Conservation (phyloP, 768 basidiomycete genomes). For the Gloeostereum incarnatum region DNA sequence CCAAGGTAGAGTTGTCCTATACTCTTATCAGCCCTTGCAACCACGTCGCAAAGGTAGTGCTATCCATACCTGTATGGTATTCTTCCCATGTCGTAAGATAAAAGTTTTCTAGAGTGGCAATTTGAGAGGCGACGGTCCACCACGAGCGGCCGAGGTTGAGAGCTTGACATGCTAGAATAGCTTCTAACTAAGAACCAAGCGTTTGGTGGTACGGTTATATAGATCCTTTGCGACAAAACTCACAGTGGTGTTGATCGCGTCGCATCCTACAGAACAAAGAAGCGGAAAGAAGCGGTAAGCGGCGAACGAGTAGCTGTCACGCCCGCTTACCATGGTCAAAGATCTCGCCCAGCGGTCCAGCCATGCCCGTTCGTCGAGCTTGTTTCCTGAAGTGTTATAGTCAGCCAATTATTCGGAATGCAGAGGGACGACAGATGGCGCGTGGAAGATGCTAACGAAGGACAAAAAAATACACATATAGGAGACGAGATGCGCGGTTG, state of each 20-base stretch:
- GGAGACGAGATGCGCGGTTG: too few relatives aligned
- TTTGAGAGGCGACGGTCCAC: conserved; percentile 92
- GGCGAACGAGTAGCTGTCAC: not conserved
- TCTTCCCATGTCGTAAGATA: conserved; percentile 81
- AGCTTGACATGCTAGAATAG: conserved; percentile 72
- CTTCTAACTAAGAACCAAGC: conserved; percentile 71
- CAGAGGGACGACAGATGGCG: too few relatives aligned
- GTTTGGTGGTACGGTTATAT: not conserved
- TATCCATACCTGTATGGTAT: conserved; percentile 88
- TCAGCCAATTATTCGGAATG: not conserved
- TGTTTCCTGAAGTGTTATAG: conserved; percentile 61
- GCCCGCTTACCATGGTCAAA: conserved; percentile 81
- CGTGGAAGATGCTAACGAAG: too few relatives aligned
- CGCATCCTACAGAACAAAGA: conserved; percentile 52
- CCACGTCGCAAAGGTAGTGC: too few relatives aligned
- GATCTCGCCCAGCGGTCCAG: conserved; percentile 95
- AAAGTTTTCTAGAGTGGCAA: conserved; percentile 68
- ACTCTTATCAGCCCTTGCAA: not conserved
- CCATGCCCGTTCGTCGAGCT: conserved; percentile 92
- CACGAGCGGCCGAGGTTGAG: conserved; percentile 90
- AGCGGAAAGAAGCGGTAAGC: not conserved
- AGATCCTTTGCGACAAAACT: conserved; percentile 10
- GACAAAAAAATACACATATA: too few relatives aligned
- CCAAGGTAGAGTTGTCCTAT: conserved; percentile 84
- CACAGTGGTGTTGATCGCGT: conserved; percentile 95